Percentiles rank a stretch among this genome's conserved stretches.
phyloP scores from a whole-genome alignment of 2,329 filamentous ascomycete species.

The Gnomoniopsis smithogilvyi region DNA sequence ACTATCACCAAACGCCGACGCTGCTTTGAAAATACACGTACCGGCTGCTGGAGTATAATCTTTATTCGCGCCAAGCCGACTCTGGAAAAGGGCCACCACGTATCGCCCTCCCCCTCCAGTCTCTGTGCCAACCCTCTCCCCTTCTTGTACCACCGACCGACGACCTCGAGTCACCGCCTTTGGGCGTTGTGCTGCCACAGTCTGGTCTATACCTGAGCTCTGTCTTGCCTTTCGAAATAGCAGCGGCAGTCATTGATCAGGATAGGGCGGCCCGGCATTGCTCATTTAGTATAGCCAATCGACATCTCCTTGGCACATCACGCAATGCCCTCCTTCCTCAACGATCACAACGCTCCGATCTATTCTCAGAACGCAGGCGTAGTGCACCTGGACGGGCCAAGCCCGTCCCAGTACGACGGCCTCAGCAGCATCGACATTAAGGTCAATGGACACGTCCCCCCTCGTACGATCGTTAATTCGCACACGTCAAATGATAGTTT shows the following conservation, averaged over 20 bases:
- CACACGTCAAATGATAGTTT: slow-evolving; percentile 49
- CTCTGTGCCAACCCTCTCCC: neutral
- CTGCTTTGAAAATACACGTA: neutral
- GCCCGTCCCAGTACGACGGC: slow-evolving; percentile 29
- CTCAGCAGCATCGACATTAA: slow-evolving; percentile 25
- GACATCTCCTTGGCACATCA: slow-evolving; percentile 2
- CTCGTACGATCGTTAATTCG: slow-evolving; percentile 30
- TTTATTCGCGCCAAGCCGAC: neutral
- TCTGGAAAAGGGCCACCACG: slow-evolving; percentile 8
- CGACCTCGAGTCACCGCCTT: neutral
- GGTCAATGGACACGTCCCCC: slow-evolving; percentile 30
- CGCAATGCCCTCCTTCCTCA: slow-evolving; percentile 53
- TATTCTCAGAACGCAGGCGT: slow-evolving; percentile 40
- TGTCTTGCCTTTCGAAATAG: neutral
- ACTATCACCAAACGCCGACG: neutral
- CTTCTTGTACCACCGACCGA: neutral
- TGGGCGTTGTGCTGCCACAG: neutral
- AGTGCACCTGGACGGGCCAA: slow-evolving; percentile 40
- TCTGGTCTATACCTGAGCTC: neutral
- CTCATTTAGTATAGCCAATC: slow-evolving; percentile 13
- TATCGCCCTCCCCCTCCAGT: neutral
- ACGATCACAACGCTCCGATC: slow-evolving; percentile 41
- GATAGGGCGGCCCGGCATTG: neutral
- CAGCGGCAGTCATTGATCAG: neutral
- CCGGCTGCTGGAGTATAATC: slow-evolving; percentile 3